Evolutionary conservation across 495 filamentous ascomycete species (phyloP).

Genomic region (Evernia prunastri): DNA sequence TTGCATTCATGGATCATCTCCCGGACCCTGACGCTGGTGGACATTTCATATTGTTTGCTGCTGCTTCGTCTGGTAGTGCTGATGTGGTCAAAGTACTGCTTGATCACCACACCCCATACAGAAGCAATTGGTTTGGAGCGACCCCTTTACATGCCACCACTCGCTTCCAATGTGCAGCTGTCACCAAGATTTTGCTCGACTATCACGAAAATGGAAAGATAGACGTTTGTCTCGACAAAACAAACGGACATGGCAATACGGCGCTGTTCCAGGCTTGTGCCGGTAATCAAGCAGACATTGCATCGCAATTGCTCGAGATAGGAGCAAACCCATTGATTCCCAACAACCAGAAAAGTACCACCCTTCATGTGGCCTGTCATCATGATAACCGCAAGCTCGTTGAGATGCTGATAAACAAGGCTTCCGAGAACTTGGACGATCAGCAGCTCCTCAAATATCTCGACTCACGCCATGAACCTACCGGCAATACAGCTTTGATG

Average conservation of each 20-base stretch:
- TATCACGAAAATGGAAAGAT: slow-evolving; percentile 9
- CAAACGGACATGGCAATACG: slow-evolving; percentile 14
- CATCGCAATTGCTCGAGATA: slow-evolving; percentile 4
- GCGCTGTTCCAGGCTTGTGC: slow-evolving; percentile 19
- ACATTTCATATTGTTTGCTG: slow-evolving; percentile 17
- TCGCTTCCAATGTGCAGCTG: slow-evolving; percentile 7
- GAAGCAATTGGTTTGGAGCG: slow-evolving; percentile 17
- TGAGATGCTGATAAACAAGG: slow-evolving; percentile 1
- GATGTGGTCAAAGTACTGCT: slow-evolving; percentile 12
- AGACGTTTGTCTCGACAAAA: slow-evolving; percentile 13
- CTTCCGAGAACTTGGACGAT: background rate
- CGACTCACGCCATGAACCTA: background rate
- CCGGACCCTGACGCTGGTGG: slow-evolving; percentile 7
- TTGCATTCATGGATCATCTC: slow-evolving; percentile 13
- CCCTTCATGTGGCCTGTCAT: slow-evolving; percentile 5
- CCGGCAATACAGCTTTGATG: slow-evolving; percentile 1
- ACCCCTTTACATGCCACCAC: slow-evolving; percentile 18
- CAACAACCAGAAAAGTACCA: slow-evolving; percentile 4
- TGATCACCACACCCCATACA: slow-evolving; percentile 13
- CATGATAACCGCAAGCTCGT: slow-evolving; percentile 10
- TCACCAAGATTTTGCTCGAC: slow-evolving; percentile 15
- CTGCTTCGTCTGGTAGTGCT: slow-evolving; percentile 9
- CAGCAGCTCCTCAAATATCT: background rate
- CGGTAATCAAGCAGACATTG: background rate
- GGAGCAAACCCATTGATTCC: slow-evolving; percentile 10